Evolutionary conservation across 129 eudicot genomes (phyloP).

Genomic region (Chrysanthemum lavandulifolium): DNA sequence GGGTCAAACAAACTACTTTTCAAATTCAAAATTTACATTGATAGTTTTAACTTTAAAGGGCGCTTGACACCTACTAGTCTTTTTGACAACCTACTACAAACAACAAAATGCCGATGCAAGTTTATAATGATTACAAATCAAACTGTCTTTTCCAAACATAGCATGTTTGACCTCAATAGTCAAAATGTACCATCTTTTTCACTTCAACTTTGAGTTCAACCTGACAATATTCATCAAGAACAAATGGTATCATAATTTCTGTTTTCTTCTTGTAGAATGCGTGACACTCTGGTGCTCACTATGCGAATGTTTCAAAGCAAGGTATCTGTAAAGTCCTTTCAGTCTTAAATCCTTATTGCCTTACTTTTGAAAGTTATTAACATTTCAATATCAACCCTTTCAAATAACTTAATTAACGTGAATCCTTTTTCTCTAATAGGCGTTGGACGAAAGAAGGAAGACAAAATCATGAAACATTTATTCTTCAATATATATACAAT

Average conservation of each 20-base stretch:
- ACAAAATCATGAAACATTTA: constrained; percentile 43
- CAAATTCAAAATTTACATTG: background rate
- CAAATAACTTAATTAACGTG: constrained; percentile 1
- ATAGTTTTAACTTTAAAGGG: constrained; percentile 1
- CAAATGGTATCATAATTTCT: background rate
- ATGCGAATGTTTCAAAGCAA: constrained; percentile 93
- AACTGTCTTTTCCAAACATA: background rate
- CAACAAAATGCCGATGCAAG: constrained; percentile 15
- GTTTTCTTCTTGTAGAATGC: constrained; percentile 49
- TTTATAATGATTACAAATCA: background rate
- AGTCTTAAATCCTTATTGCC: constrained; percentile 8
- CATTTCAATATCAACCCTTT: background rate
- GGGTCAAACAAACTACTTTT: constrained; percentile 10
- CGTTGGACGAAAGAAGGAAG: constrained; percentile 72
- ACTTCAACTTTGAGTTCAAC: background rate
- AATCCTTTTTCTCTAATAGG: constrained; percentile 37
- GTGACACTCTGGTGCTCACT: constrained; percentile 84
- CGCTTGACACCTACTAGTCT: constrained; percentile 8
- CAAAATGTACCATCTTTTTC: background rate
- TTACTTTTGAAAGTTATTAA: background rate
- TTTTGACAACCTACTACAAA: constrained; percentile 6
- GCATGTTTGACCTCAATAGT: constrained; percentile 15
- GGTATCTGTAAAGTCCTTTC: constrained; percentile 53
- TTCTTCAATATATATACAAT: constrained; percentile 31
- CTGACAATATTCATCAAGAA: background rate